Evolutionary conservation across 805 yeast species (phyloP).

Genomic region (Isabelozyma gotoi): DNA sequence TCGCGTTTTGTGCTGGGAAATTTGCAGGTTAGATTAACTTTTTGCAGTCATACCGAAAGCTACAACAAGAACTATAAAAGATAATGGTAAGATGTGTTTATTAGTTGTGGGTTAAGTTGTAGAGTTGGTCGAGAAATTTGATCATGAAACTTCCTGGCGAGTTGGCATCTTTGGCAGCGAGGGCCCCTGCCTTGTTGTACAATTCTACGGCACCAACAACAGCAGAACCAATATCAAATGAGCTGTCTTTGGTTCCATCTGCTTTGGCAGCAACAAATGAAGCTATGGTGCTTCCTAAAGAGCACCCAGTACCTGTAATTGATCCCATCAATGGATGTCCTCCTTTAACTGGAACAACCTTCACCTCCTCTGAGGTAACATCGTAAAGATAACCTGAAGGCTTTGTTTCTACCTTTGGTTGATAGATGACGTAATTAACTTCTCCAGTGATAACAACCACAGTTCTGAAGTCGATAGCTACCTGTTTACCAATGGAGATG

Average conservation of each 20-base stretch:
- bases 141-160: slow-evolving; percentile 60
- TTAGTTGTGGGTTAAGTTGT: slow-evolving; percentile 10
- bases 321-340: slow-evolving; percentile 63
- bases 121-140: slow-evolving; percentile 45
- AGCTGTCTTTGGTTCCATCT: slow-evolving; percentile 11
- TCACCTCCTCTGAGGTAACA: slow-evolving; percentile 18
- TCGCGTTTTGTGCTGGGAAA: background rate
- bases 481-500: slow-evolving; percentile 42
- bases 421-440: slow-evolving; percentile 25
- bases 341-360: slow-evolving; percentile 43
- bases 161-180: slow-evolving; percentile 40
- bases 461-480: slow-evolving; percentile 52
- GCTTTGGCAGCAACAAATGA: slow-evolving; percentile 51
- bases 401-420: slow-evolving; percentile 12
- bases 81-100: too few species aligned
- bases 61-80: too few species aligned
- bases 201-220: slow-evolving; percentile 53
- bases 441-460: slow-evolving; percentile 74
- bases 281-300: slow-evolving; percentile 72
- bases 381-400: background rate
- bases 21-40: background rate
- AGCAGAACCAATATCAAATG: slow-evolving; percentile 38
- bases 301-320: slow-evolving; percentile 83
- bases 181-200: slow-evolving; percentile 62
- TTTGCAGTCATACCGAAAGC: too few species aligned